These are phyloP conservation scores for Sorghum bicolor DNA, from an alignment of 176 grass and related monocot genomes.

Conservation along the genomic window DNA sequence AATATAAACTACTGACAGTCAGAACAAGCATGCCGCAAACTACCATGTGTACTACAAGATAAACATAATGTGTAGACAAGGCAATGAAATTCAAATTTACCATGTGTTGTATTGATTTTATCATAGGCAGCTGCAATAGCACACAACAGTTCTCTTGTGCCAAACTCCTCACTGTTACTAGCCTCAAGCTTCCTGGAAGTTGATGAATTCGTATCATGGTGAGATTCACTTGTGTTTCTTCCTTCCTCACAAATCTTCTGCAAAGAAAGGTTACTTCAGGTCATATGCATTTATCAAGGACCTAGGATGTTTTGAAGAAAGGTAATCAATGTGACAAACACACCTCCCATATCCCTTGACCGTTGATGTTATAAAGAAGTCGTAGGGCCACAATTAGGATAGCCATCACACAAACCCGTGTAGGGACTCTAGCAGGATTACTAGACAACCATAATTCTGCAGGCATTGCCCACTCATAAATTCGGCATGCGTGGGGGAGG, in stretches of 20 bases:
- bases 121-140: slow-evolving; percentile 60
- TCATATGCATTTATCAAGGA: slow-evolving; percentile 17
- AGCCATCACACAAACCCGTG: slow-evolving; percentile 79
- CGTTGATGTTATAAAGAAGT: slow-evolving; percentile 70
- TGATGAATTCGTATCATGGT: slow-evolving; percentile 1
- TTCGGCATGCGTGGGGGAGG: slow-evolving; percentile 56
- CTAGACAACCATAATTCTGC: slow-evolving; percentile 72
- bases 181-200: not conserved
- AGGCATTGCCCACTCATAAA: slow-evolving; percentile 83
- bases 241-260: slow-evolving; percentile 41
- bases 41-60: not conserved
- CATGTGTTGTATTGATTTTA: slow-evolving; percentile 53
- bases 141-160: slow-evolving; percentile 50
- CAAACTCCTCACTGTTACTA: slow-evolving; percentile 34
- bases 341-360: slow-evolving; percentile 85
- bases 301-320: not conserved
- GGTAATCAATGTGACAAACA: slow-evolving; percentile 24
- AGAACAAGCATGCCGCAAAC: slow-evolving; percentile 21
- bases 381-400: slow-evolving; percentile 72
- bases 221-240: slow-evolving; percentile 18
- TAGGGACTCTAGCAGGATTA: slow-evolving; percentile 57
- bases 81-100: slow-evolving; percentile 51
- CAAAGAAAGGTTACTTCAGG: slow-evolving; percentile 13
- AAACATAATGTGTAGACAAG: not conserved
- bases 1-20: not conserved